phyloP scores from a whole-genome alignment of 345 rosid species.

The Tarenaya hassleriana region DNA sequence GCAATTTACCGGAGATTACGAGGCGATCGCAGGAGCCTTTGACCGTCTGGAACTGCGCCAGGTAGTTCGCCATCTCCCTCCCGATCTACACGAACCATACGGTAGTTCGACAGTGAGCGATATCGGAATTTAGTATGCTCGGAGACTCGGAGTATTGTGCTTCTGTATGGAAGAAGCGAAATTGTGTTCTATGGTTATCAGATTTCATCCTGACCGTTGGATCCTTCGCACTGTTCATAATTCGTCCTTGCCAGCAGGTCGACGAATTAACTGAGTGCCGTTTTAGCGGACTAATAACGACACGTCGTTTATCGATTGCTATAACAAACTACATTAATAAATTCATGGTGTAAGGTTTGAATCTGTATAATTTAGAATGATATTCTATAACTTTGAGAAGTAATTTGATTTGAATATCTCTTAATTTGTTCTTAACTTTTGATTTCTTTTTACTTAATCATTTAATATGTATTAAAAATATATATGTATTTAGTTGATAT shows the following conservation, averaged over 20 bases:
- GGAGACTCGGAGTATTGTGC: neutral
- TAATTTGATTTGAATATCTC: too few species aligned
- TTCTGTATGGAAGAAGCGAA: neutral
- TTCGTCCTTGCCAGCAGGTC: neutral
- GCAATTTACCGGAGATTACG: slow-evolving; percentile 66
- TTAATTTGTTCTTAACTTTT: too few species aligned
- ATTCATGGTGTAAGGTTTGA: too few species aligned
- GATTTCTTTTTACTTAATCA: too few species aligned
- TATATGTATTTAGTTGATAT: too few species aligned
- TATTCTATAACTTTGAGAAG: too few species aligned
- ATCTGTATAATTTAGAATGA: too few species aligned
- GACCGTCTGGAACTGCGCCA: slow-evolving; percentile 89
- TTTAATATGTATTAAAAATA: too few species aligned
- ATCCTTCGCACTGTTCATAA: neutral
- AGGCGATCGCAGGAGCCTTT: slow-evolving; percentile 64
- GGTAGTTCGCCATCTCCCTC: slow-evolving; percentile 76
- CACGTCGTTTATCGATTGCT: neutral
- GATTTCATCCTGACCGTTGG: neutral
- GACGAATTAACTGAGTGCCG: neutral
- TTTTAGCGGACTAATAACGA: neutral
- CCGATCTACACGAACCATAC: slow-evolving; percentile 35
- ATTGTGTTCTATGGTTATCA: neutral
- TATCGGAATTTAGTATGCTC: neutral
- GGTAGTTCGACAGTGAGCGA: slow-evolving; percentile 19
- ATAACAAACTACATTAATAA: too few species aligned